These are phyloP conservation scores for Mortierella polycephala DNA, from an alignment of 371 early-diverging fungal genomes.

Conservation along the genomic window DNA sequence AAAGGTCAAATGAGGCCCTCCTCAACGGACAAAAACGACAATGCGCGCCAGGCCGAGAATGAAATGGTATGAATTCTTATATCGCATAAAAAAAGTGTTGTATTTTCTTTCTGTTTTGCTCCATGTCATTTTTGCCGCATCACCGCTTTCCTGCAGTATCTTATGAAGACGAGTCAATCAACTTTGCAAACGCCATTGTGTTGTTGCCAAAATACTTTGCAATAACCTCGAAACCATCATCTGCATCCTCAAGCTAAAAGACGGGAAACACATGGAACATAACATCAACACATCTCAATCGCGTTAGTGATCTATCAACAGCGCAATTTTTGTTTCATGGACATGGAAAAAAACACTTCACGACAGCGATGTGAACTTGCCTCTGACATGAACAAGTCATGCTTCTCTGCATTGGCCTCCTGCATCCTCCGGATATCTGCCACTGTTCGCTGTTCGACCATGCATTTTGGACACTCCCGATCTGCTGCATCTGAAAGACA, in stretches of 20 bases:
- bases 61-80: no score
- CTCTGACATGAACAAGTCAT: conserved; percentile 84
- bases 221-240: conserved; percentile 87
- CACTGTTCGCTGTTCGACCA: conserved; percentile 84
- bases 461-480: conserved; percentile 89
- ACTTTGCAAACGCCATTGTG: conserved; percentile 81
- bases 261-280: conserved; percentile 2
- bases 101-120: no score
- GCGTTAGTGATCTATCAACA: neutral
- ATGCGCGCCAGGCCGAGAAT: no score
- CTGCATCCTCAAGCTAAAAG: conserved; percentile 75
- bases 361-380: conserved; percentile 44
- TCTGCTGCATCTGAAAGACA: conserved; percentile 81
- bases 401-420: conserved; percentile 78
- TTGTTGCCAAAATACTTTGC: conserved; percentile 91
- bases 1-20: neutral
- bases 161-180: conserved; percentile 64
- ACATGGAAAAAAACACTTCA: neutral
- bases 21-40: no score
- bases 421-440: conserved; percentile 81
- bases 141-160: no score
- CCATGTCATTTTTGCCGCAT: no score
- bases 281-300: neutral
- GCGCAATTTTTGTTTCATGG: neutral
- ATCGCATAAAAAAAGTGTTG: no score